Conservation (phyloP, 345 rosid genomes). For the Eucalyptus sp. region DNA sequence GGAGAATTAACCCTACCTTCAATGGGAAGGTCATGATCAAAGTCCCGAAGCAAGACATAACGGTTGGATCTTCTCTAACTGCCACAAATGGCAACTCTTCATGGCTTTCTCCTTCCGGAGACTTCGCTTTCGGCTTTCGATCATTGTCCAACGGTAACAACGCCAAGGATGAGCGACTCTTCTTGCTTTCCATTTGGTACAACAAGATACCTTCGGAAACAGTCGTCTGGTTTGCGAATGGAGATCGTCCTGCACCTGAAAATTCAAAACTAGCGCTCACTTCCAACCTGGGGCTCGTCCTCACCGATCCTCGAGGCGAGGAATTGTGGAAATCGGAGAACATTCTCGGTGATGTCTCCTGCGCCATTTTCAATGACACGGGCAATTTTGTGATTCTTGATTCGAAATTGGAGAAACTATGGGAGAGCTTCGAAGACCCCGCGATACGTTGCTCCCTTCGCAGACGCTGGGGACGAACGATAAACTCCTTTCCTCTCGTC, state of each 20-base stretch:
- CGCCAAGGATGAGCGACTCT: background rate
- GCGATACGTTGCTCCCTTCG: background rate
- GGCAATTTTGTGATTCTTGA: background rate
- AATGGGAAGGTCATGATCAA: slow-evolving; percentile 3
- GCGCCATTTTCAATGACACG: background rate
- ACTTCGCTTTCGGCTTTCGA: background rate
- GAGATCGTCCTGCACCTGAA: background rate
- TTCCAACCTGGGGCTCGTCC: background rate
- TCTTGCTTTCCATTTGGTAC: background rate
- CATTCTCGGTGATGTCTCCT: background rate
- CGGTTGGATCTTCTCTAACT: too few relatives aligned
- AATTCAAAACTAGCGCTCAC: background rate
- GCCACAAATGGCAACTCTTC: background rate
- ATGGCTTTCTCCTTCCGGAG: background rate
- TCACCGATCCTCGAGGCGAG: background rate
- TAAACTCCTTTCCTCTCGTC: background rate
- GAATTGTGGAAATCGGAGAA: background rate
- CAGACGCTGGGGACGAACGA: background rate
- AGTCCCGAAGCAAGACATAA: background rate
- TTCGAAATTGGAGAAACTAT: background rate
- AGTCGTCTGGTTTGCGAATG: background rate
- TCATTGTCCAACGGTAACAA: too few relatives aligned
- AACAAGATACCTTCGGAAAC: background rate
- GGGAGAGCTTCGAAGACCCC: background rate
- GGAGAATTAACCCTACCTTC: background rate